Evolutionary conservation across 495 filamentous ascomycete species (phyloP), one percentile per base, ranked within the genome.

Genomic region (Talaromyces liani): DNA sequence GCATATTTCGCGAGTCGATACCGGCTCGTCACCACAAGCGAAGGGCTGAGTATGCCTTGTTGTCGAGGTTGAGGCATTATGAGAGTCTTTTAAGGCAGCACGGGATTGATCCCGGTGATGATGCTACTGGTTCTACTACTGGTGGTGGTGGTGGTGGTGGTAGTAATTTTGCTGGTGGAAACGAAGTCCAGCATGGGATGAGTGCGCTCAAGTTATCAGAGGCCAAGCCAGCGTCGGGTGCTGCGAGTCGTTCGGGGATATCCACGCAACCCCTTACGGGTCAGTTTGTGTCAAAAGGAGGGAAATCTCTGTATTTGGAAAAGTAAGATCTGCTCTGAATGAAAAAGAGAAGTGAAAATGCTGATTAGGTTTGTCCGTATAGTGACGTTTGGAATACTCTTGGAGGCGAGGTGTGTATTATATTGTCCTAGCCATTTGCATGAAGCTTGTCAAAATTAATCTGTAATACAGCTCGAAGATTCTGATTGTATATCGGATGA

Each of bases 231-330:
- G 14, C 6, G n/a, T 49, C 45, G n/a, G 18, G 18, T 49, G 18
- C 22, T 24, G 24, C 29, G n/a, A 55, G 20, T 29, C n/a, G 9
- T 24, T 2, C 27, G n/a, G 31, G 7, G 3, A n/a, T 4, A 2
- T 51, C 29, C 4, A 58, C 10, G 29, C 25, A 58, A 22, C 56
- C 56, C 10, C 56, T 36, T 36, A 34, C 27, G 29, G 56, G 56
- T 2, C 56, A 58, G 31, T 58, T 58, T 58, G 27, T 58, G 27
- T 33, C 56, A 8, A 58, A 36, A 12, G 16, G 56, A 31, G 53
- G 56, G 27, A 58, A 58, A 22, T 34, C 56, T n/a, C 27, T 58
- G 36, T 58, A 58, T 58, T 36, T 58, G 29, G 56, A 58, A 22
- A 58, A 58, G 56, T 58, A 36, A 31, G 56, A 12, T 33, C 18